Evolutionary conservation across 2,329 filamentous ascomycete genomes (phyloP).

Genomic region (Orbilia quercus): DNA sequence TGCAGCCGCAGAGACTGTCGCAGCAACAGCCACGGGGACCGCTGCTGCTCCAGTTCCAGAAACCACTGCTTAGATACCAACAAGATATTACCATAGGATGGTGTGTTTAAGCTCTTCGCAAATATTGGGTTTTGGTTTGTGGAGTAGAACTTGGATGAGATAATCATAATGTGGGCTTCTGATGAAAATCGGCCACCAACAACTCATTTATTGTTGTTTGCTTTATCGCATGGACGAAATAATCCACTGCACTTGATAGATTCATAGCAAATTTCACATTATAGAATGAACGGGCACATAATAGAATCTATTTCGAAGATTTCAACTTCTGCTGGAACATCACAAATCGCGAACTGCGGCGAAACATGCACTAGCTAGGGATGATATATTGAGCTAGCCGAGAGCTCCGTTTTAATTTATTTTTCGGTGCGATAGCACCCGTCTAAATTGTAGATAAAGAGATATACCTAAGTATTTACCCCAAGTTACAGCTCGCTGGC

Average conservation of each 20-base stretch:
- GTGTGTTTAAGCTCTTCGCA: neutral
- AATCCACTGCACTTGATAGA: slow-evolving; percentile 22
- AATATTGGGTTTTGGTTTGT: neutral
- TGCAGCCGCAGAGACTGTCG: slow-evolving; percentile 7
- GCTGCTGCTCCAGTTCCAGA: slow-evolving; percentile 19
- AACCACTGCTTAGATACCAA: slow-evolving; percentile 15
- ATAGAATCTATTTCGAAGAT: too few relatives aligned
- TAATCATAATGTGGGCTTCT: slow-evolving; percentile 26
- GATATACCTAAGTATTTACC: too few relatives aligned
- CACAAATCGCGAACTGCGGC: too few relatives aligned
- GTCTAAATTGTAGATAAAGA: too few relatives aligned
- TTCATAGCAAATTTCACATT: slow-evolving; percentile 3
- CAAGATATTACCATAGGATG: neutral
- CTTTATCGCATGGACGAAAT: slow-evolving; percentile 12
- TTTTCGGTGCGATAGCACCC: too few relatives aligned
- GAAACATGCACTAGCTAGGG: too few relatives aligned
- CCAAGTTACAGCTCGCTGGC: too few relatives aligned
- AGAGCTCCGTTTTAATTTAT: too few relatives aligned
- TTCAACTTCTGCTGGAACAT: too few relatives aligned
- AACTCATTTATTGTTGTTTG: slow-evolving; percentile 2
- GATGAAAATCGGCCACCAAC: neutral
- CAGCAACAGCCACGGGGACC: neutral
- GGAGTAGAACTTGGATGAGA: slow-evolving; percentile 1
- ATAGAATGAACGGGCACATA: neutral
- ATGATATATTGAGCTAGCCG: too few relatives aligned